Evolutionary conservation across 2,329 filamentous ascomycete species (phyloP).

Genomic region (Sclerotinia nivalis): DNA sequence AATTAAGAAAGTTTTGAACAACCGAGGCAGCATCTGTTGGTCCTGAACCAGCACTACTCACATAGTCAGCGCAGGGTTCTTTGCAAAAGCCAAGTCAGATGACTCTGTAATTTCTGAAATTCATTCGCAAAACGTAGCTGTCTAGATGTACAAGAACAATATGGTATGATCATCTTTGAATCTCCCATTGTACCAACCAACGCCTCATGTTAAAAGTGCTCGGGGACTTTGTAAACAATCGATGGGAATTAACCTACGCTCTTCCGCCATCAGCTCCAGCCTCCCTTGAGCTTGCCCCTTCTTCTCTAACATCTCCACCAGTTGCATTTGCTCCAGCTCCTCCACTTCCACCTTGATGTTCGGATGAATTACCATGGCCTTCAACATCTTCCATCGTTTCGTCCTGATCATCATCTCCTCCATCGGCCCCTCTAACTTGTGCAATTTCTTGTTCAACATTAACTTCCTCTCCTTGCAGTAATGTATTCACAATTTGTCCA

Average conservation of each 20-base stretch:
- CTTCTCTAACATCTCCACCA: constrained; percentile 86
- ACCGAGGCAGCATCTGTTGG: constrained; percentile 69
- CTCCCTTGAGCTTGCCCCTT: constrained; percentile 84
- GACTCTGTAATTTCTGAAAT: constrained; percentile 30
- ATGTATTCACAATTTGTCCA: constrained; percentile 78
- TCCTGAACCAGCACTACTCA: constrained; percentile 58
- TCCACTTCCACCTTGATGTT: constrained; percentile 65
- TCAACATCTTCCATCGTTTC: constrained; percentile 80
- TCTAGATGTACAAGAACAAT: constrained; percentile 41
- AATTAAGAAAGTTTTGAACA: constrained; percentile 86
- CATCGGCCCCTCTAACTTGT: constrained; percentile 55
- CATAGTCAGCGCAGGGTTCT: constrained; percentile 47
- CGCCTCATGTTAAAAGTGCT: constrained; percentile 38
- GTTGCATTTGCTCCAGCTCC: constrained; percentile 86
- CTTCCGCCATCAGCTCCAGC: constrained; percentile 94
- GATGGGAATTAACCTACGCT: constrained; percentile 80
- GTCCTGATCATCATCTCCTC: constrained; percentile 62
- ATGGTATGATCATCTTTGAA: constrained; percentile 27
- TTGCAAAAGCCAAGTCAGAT: constrained; percentile 18
- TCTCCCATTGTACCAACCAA: constrained; percentile 36
- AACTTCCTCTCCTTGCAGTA: constrained; percentile 87
- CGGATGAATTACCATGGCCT: constrained; percentile 59
- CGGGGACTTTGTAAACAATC: constrained; percentile 31
- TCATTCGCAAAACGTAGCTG: constrained; percentile 38
- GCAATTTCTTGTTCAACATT: constrained; percentile 74